Conservation (phyloP, 768 basidiomycete species). For the Suillus sp. region DNA sequence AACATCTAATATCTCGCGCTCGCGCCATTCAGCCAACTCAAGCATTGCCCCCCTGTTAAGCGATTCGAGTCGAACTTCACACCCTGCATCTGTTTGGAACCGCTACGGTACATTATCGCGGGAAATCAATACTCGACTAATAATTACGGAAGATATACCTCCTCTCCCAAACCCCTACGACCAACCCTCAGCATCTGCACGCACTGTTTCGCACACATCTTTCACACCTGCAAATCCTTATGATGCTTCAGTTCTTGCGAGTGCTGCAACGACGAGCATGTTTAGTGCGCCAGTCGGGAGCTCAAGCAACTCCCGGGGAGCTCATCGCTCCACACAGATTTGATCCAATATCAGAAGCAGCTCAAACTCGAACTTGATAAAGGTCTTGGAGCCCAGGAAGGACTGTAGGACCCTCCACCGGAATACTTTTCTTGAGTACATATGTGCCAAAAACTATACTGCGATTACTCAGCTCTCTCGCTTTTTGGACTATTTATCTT, state of each 20-base stretch:
- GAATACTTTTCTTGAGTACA: slow-evolving; percentile 10
- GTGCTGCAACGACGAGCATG: slow-evolving; percentile 25
- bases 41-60: slow-evolving; percentile 6
- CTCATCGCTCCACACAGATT: slow-evolving; percentile 9
- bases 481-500: neutral
- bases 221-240: neutral
- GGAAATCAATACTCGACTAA: neutral
- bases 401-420: slow-evolving; percentile 12
- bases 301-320: slow-evolving; percentile 21
- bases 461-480: neutral
- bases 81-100: slow-evolving; percentile 7
- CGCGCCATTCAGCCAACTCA: slow-evolving; percentile 7
- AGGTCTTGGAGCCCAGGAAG: slow-evolving; percentile 3
- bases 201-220: slow-evolving; percentile 5
- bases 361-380: slow-evolving; percentile 11
- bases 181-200: slow-evolving; percentile 5
- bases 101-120: slow-evolving; percentile 9
- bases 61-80: slow-evolving; percentile 4
- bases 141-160: neutral
- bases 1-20: slow-evolving; percentile 1
- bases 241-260: neutral
- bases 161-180: slow-evolving; percentile 15
- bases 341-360: slow-evolving; percentile 12
- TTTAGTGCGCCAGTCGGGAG: slow-evolving; percentile 86
- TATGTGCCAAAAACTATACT: neutral